Base-by-base conservation (phyloP, 495 filamentous ascomycete species). In the Massariosphaeria phaeospora region DNA sequence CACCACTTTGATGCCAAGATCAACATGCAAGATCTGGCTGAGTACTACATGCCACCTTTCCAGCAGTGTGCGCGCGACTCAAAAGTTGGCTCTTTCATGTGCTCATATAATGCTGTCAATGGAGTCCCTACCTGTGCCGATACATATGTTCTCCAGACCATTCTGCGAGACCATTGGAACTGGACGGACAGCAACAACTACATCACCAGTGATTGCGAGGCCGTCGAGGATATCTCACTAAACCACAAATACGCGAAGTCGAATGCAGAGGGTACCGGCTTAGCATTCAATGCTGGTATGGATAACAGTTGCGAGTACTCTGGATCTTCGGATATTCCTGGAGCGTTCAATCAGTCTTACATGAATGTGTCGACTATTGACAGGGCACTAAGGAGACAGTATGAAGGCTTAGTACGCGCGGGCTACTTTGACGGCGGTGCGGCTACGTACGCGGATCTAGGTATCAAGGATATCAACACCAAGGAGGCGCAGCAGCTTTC, bases 91-190 rank as follows among this genome's bases (percentile, higher is more conserved):
- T 76, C 74, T 26, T 65, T 80, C n/a, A 82, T 84, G 80, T 80
- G 79, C 44, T 77, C 76, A 4, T 84, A 84, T 58, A 82, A 82
- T 52, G 67, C 78, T 0, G 76, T 84, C 21, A 81, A 82, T 47
- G 80, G 80, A 0, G 71, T 78, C 0, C 80, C 80, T 1, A 69
- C 74, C 26, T 81, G 78, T 35, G 71, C 78, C 2, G 74, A 78
- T 43, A 59, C 69, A 1, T 84, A 76, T 64, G 66, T 84, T 20
- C 69, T 84, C 0, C 72, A 83, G 52, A 78, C 75, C 0, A 66
- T 84, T 12, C 70, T 84, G 0, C 74, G 81, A 8, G 76, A 79
- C 13, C 47, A 74, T 51, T 81, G 73, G 69, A 66, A 67, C 12
- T 79, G 72, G 61, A 70, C 48, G 10, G 62, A 63, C 20, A 69